Evolutionary conservation across 805 yeast species (phyloP).

Genomic region (Candida silvatica): DNA sequence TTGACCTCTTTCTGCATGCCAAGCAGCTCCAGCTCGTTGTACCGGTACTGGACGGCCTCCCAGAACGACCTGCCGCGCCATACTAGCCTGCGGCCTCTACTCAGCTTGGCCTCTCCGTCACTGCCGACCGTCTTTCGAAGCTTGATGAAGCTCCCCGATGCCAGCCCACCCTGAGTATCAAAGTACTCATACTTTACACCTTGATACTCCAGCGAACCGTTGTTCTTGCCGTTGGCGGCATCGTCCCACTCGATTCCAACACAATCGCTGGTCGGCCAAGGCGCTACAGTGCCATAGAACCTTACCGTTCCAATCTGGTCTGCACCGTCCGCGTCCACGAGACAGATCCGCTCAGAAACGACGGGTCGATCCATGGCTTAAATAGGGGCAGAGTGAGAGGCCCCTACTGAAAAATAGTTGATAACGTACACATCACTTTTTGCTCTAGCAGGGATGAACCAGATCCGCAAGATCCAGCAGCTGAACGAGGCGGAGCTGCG

Average conservation of each 20-base stretch:
- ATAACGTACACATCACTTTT: no score
- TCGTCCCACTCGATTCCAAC: conserved; percentile 85
- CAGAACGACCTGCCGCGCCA: conserved; percentile 35
- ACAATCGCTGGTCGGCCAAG: conserved; percentile 52
- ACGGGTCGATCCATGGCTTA: no score
- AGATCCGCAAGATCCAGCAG: conserved; percentile 30
- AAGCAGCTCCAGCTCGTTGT: conserved; percentile 9
- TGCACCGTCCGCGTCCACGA: conserved; percentile 15
- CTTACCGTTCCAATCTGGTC: conserved; percentile 50
- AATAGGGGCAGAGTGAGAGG: no score
- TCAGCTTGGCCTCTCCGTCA: conserved; percentile 12
- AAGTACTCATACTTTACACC: conserved; percentile 38
- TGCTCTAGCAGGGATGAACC: conserved; percentile 1
- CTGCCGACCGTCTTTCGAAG: conserved; percentile 3
- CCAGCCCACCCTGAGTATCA: conserved; percentile 19
- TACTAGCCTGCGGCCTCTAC: conserved; percentile 8
- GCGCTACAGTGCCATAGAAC: conserved; percentile 50
- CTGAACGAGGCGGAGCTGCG: conserved; percentile 63
- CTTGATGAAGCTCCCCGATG: conserved; percentile 61
- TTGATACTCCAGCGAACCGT: conserved; percentile 48
- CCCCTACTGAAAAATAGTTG: no score
- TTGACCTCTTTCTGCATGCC: conserved; percentile 10
- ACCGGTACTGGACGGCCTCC: conserved; percentile 26
- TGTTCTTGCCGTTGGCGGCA: conserved; percentile 50
- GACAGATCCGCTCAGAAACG: conserved; percentile 20